Evolutionary conservation across 495 filamentous ascomycete species (phyloP).

Genomic region (Trichoderma virens): DNA sequence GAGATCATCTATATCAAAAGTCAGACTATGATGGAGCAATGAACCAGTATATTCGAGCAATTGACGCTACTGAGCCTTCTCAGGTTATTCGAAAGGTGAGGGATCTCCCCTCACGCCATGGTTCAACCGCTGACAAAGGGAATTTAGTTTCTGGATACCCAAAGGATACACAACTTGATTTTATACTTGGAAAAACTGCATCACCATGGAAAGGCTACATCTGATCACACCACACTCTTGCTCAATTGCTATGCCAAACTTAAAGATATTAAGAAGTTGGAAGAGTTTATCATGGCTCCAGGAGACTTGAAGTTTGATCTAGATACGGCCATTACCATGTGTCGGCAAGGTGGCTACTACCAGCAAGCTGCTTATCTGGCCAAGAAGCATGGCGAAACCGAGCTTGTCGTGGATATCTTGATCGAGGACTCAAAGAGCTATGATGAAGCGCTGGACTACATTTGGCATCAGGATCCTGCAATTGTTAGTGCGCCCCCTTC

Average conservation of each 20-base stretch:
- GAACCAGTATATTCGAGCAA: slow-evolving; percentile 94
- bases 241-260: slow-evolving; percentile 97
- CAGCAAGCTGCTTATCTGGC: slow-evolving; percentile 95
- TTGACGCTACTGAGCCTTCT: slow-evolving; percentile 89
- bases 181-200: slow-evolving; percentile 96
- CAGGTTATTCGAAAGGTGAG: slow-evolving; percentile 83
- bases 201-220: slow-evolving; percentile 84
- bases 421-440: slow-evolving; percentile 92
- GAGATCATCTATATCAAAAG: slow-evolving; percentile 92
- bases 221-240: slow-evolving; percentile 92
- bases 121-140: background rate
- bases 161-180: slow-evolving; percentile 93
- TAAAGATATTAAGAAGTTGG: slow-evolving; percentile 90
- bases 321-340: slow-evolving; percentile 96
- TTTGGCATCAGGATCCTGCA: slow-evolving; percentile 80
- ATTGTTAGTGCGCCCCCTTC: slow-evolving; percentile 36
- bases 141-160: slow-evolving; percentile 80
- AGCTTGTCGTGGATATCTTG: slow-evolving; percentile 87
- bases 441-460: slow-evolving; percentile 79
- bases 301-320: slow-evolving; percentile 94
- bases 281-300: slow-evolving; percentile 92
- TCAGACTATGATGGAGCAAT: slow-evolving; percentile 94
- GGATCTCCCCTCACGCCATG: background rate
- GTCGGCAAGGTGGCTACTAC: slow-evolving; percentile 93
- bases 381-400: slow-evolving; percentile 87